Percentiles rank a stretch among this genome's conserved stretches.
phyloP scores from a whole-genome alignment of 2,329 filamentous ascomycete genomes.

The Escovopsis sp. region DNA sequence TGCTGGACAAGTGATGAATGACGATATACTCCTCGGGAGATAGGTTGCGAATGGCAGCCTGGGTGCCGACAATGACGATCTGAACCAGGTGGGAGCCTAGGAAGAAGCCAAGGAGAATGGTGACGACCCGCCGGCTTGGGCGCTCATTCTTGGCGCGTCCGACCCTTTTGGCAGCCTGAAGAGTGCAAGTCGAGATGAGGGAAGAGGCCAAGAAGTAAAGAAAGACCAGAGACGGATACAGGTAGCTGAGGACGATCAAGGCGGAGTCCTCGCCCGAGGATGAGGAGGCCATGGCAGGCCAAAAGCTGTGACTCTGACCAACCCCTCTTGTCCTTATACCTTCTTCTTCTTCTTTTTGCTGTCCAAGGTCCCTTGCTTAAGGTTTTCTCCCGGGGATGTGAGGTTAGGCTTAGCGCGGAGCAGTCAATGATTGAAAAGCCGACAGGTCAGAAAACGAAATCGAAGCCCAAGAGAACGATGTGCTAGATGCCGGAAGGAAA shows the following conservation, averaged over 20 bases:
- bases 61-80: slow-evolving; percentile 22
- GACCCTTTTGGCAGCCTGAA: slow-evolving; percentile 28
- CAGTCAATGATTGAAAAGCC: not conserved
- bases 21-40: slow-evolving; percentile 30
- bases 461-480: not conserved
- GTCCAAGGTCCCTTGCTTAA: no score
- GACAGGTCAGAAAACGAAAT: not conserved
- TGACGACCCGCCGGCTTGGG: slow-evolving; percentile 11
- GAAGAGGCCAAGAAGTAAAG: slow-evolving; percentile 40
- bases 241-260: slow-evolving; percentile 38
- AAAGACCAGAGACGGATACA: slow-evolving; percentile 42
- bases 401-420: no score
- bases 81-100: slow-evolving; percentile 34
- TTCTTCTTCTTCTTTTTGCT: no score
- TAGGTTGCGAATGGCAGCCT: slow-evolving; percentile 1
- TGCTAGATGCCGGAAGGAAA: not conserved
- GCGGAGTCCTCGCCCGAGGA: slow-evolving; percentile 9
- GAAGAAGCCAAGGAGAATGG: slow-evolving; percentile 30
- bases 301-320: not conserved
- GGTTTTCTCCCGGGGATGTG: no score
- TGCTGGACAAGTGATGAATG: slow-evolving; percentile 45
- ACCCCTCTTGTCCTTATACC: no score
- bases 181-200: slow-evolving; percentile 35
- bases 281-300: slow-evolving; percentile 4
- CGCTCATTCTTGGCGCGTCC: slow-evolving; percentile 6